phyloP scores from a whole-genome alignment of 805 yeast genomes.

The Metschnikowia henanensis region DNA sequence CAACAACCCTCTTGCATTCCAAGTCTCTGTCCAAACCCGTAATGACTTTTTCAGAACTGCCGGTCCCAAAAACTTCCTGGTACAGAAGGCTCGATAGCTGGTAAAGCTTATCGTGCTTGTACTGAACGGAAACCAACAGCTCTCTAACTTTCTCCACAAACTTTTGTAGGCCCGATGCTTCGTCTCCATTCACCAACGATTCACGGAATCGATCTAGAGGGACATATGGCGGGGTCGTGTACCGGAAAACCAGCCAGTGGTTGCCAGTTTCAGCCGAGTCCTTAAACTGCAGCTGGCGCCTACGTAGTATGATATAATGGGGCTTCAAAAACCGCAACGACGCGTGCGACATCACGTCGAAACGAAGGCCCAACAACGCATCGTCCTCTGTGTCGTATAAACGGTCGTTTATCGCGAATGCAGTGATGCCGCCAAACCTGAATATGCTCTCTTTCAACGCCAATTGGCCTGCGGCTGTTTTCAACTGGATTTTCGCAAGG shows the following conservation, averaged over 20 bases:
- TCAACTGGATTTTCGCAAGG: slow-evolving; percentile 12
- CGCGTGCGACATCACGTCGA: slow-evolving; percentile 39
- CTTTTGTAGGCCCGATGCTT: slow-evolving; percentile 17
- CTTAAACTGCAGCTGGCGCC: neutral
- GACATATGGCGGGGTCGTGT: slow-evolving; percentile 37
- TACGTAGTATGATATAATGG: slow-evolving; percentile 48
- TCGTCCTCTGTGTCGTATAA: slow-evolving; percentile 27
- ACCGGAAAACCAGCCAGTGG: slow-evolving; percentile 33
- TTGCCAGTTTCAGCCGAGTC: neutral
- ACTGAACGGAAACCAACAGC: slow-evolving; percentile 26
- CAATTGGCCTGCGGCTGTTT: slow-evolving; percentile 12
- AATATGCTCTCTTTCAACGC: slow-evolving; percentile 45
- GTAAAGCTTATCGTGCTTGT: slow-evolving; percentile 32
- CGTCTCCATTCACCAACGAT: slow-evolving; percentile 15
- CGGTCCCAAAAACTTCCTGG: neutral
- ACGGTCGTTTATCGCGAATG: slow-evolving; percentile 47
- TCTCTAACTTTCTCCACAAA: slow-evolving; percentile 27
- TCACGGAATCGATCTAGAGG: slow-evolving; percentile 22
- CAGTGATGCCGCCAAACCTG: slow-evolving; percentile 50
- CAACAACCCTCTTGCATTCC: slow-evolving; percentile 24
- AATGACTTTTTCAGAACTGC: slow-evolving; percentile 8
- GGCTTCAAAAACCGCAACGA: slow-evolving; percentile 34
- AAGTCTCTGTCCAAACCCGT: slow-evolving; percentile 25
- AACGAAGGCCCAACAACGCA: slow-evolving; percentile 47
- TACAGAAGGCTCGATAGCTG: slow-evolving; percentile 9